Conservation (phyloP, 2,329 filamentous ascomycete species). For the Alternaria brassicae region DNA sequence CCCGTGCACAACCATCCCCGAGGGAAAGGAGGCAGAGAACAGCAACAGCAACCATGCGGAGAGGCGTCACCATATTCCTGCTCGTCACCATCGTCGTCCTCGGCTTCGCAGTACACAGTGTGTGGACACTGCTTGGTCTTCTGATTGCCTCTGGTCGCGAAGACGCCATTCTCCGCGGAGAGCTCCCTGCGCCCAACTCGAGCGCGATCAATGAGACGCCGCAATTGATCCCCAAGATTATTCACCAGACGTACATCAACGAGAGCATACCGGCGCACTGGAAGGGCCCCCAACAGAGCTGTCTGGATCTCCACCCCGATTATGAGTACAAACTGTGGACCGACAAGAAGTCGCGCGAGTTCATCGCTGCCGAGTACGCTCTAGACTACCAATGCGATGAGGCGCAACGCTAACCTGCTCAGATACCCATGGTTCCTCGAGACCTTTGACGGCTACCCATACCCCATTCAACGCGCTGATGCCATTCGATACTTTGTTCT, state of each 20-base stretch:
- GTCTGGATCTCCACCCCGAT: slow-evolving; percentile 70
- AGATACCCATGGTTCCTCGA: slow-evolving; percentile 77
- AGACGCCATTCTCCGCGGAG: slow-evolving; percentile 70
- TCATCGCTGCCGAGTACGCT: slow-evolving; percentile 68
- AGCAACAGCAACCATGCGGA: slow-evolving; percentile 60
- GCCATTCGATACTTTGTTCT: slow-evolving; percentile 82
- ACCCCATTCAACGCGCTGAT: slow-evolving; percentile 79
- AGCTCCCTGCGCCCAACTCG: slow-evolving; percentile 71
- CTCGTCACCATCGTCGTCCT: slow-evolving; percentile 70
- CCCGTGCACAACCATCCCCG: slow-evolving; percentile 6
- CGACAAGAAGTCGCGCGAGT: slow-evolving; percentile 70
- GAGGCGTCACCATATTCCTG: slow-evolving; percentile 68
- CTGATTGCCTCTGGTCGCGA: slow-evolving; percentile 71
- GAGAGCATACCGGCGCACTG: slow-evolving; percentile 72
- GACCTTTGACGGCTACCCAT: slow-evolving; percentile 76
- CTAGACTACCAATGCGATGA: not conserved
- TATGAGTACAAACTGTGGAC: slow-evolving; percentile 86
- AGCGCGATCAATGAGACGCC: slow-evolving; percentile 63
- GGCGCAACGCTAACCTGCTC: slow-evolving; percentile 16
- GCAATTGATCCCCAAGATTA: slow-evolving; percentile 76
- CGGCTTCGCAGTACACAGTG: slow-evolving; percentile 68
- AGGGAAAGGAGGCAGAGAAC: slow-evolving; percentile 33
- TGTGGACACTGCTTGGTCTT: slow-evolving; percentile 74
- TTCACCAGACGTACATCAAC: slow-evolving; percentile 79
- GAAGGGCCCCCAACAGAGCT: slow-evolving; percentile 70